Percentiles rank a stretch among this genome's conserved stretches.
Conservation (phyloP, 768 basidiomycete species). For the Amanita fuliginea region DNA sequence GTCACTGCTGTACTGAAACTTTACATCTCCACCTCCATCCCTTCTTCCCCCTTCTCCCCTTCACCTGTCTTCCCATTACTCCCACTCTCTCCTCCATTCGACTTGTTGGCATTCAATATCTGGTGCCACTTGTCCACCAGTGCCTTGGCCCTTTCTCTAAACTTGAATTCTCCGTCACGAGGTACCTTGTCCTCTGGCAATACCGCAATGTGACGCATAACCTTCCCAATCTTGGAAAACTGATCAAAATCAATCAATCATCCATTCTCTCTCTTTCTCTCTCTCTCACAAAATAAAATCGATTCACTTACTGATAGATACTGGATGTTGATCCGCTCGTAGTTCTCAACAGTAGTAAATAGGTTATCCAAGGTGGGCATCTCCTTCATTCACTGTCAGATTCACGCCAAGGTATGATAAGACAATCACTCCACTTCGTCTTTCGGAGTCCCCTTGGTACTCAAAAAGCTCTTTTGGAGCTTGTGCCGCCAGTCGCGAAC, state of each 20-base stretch:
- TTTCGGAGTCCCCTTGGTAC: conserved; percentile 50
- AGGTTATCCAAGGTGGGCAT: conserved; percentile 64
- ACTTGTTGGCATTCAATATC: conserved; percentile 31
- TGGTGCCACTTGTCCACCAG: conserved; percentile 65
- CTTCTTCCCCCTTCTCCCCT: neutral
- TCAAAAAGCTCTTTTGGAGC: conserved; percentile 80
- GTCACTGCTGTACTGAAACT: neutral
- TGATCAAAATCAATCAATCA: conserved; percentile 13
- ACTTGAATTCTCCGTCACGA: conserved; percentile 49
- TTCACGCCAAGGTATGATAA: conserved; percentile 3
- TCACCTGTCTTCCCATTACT: neutral
- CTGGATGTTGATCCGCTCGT: conserved; percentile 66
- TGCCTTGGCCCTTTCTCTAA: conserved; percentile 57
- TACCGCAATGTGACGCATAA: conserved; percentile 77
- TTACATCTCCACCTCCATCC: neutral
- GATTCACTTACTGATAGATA: conserved; percentile 45
- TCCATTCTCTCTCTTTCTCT: no score
- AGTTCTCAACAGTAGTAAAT: conserved; percentile 68
- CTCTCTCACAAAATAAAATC: no score
- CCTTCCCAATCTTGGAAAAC: conserved; percentile 79
- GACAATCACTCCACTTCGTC: conserved; percentile 38
- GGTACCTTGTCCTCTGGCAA: conserved; percentile 48
- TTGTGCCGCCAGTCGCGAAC: conserved; percentile 91
- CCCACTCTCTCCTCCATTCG: conserved; percentile 10
- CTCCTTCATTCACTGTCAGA: conserved; percentile 33